A percentile compares a stretch with the other conserved stretches of the same genome.
Evolutionary conservation across 306 rosid species (phyloP).

Genomic region (Begonia fuchsioides): DNA sequence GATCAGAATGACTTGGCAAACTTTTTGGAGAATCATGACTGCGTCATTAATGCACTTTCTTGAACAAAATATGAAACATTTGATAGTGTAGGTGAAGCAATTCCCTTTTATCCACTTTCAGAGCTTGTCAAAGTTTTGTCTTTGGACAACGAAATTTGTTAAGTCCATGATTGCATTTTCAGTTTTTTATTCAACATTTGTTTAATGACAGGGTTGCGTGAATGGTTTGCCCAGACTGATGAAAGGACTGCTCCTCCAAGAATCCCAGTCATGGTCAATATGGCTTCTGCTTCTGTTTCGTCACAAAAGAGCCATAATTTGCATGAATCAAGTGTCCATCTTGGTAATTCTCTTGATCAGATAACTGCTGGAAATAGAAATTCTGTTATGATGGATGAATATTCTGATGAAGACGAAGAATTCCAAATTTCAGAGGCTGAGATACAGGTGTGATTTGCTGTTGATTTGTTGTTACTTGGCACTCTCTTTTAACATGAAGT

Average conservation of each 20-base stretch:
- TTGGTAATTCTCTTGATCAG: conserved; percentile 37
- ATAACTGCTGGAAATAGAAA: conserved; percentile 52
- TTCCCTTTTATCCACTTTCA: no score
- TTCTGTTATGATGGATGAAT: conserved; percentile 83
- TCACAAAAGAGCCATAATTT: conserved; percentile 50
- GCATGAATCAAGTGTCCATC: conserved; percentile 35
- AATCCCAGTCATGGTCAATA: conserved; percentile 98
- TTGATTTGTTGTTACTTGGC: neutral
- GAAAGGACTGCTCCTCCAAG: conserved; percentile 90
- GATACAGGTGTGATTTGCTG: conserved; percentile 48
- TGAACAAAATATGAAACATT: no score
- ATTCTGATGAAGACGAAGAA: conserved; percentile 95
- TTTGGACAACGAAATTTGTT: neutral
- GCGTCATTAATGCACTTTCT: no score
- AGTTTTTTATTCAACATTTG: neutral
- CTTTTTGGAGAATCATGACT: no score
- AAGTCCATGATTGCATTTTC: neutral
- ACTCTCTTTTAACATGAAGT: neutral
- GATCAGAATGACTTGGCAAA: no score
- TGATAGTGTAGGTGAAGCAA: no score
- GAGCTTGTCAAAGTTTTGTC: no score
- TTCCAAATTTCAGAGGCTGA: conserved; percentile 82
- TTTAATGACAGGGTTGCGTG: conserved; percentile 65
- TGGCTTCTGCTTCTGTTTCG: conserved; percentile 70
- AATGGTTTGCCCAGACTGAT: conserved; percentile 91